Base-by-base conservation (phyloP, 2,329 filamentous ascomycete species). In the Pyrenochaeta sp. region DNA sequence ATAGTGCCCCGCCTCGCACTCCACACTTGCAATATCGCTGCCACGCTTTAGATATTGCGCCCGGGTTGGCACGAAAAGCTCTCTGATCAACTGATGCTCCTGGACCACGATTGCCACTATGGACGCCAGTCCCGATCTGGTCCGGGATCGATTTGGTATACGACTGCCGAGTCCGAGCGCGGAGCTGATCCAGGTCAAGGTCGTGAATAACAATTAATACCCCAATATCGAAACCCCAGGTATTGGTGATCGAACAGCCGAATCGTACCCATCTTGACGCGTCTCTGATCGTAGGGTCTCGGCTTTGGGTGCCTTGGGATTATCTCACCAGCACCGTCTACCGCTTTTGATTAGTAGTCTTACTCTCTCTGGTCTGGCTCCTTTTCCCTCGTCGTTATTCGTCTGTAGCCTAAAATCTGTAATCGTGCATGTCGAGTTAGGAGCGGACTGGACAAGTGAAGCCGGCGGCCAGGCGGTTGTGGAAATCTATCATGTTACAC, bases 31-130 rank as follows among this genome's bases (percentile, higher is more conserved):
- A 50, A 60, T 64, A 61, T 62, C 34, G 49, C 32, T 56, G 61
- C 66, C 69, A 69, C 62, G 63, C 63, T 58, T 47, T 32, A 43
- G 61, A 67, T 43, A 64, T 62, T 68, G 56, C 49, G 3, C 27
- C 27, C 56, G 53, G 58, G 54, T 47, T 54, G 36, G 44, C 50
- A 56, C 50, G 5, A 50, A 50, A 55, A 45, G 27, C 54, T 44
- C 49, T 54, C 22, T 61, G 59, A 52, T 65, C 64, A 62, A 61
- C 48, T 65, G 64, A 67, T 54, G 55, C 50, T 39, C 50, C n/a
- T 6, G 7, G 37, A 22, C 13, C 40, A 47, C 12, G 50, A 56
- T 59, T 60, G 46, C 52, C 54, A 58, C 56, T 12, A 44, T 43
- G 48, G 27, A 34, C 25, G 15, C 36, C 32, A 52, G 24, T 42